Percentiles rank a stretch among this genome's conserved stretches.
These are phyloP conservation scores for Limnomonas spitsbergensis DNA, from an alignment of 139 green algal genomes.

Conservation along the genomic window DNA sequence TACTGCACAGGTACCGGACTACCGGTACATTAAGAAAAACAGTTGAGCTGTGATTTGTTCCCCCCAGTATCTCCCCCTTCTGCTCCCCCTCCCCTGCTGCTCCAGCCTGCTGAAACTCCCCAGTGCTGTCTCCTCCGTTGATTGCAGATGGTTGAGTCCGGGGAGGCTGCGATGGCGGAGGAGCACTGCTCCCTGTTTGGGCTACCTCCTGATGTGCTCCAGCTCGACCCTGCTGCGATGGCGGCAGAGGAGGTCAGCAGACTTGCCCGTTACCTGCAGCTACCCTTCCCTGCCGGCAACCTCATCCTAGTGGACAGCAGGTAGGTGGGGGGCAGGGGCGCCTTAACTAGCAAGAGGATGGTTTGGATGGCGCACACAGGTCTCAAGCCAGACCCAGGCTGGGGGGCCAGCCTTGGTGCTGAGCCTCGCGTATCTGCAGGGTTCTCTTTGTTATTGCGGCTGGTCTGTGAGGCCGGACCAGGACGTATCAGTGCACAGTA, in stretches of 20 bases:
- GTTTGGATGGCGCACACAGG: too few species aligned
- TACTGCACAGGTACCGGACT: not conserved
- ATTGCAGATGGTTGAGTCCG: constrained; percentile 39
- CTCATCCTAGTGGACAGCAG: constrained; percentile 29
- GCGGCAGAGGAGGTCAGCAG: constrained; percentile 36
- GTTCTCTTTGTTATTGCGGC: too few species aligned
- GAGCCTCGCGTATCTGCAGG: too few species aligned
- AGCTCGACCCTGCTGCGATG: constrained; percentile 34
- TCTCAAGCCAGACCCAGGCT: too few species aligned
- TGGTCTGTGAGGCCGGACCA: too few species aligned
- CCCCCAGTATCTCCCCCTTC: not conserved
- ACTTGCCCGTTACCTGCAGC: constrained; percentile 42
- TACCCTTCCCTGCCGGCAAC: constrained; percentile 31
- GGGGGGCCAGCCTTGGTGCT: too few species aligned
- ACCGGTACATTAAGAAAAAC: too few species aligned
- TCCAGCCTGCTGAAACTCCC: too few species aligned
- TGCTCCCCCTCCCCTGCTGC: not conserved
- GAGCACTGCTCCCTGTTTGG: constrained; percentile 49
- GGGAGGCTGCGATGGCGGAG: constrained; percentile 43
- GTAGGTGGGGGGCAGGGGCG: not conserved
- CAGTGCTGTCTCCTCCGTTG: not conserved
- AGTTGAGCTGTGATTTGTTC: not conserved
- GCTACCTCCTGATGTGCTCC: constrained; percentile 23
- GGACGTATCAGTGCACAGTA: too few species aligned
- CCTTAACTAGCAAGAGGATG: constrained; percentile 14